phyloP scores from a whole-genome alignment of 1,284 basidiomycete genomes.

The Tilletia horrida region DNA sequence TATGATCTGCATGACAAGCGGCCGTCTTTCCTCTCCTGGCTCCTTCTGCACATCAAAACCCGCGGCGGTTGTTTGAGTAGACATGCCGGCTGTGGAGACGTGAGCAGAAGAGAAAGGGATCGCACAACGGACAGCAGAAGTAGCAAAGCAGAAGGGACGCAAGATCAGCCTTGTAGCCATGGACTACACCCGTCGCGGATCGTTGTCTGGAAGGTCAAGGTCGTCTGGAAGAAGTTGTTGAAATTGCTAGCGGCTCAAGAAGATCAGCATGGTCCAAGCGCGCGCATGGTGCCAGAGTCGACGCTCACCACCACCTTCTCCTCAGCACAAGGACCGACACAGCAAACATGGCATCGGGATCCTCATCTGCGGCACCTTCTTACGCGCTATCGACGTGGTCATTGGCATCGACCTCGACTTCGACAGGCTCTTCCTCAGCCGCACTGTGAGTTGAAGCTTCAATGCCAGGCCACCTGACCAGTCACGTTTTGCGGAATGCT shows the following conservation, averaged over 20 bases:
- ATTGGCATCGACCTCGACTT: neutral
- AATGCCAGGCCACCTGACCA: too few species aligned
- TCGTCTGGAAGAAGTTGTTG: too few species aligned
- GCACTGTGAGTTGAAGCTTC: neutral
- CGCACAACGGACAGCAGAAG: too few species aligned
- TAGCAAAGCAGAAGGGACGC: too few species aligned
- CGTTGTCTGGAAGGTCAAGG: too few species aligned
- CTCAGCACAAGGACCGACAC: neutral
- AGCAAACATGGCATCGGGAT: neutral
- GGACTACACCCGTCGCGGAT: too few species aligned
- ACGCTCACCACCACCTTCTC: neutral
- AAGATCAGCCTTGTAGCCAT: too few species aligned
- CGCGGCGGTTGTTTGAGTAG: neutral
- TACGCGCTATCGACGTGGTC: neutral
- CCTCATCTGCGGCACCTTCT: neutral
- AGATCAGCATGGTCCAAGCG: too few species aligned
- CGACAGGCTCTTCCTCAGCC: neutral
- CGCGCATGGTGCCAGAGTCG: neutral
- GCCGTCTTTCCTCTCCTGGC: constrained; percentile 9
- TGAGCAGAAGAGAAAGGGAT: too few species aligned
- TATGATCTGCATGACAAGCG: constrained; percentile 54
- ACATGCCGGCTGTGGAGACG: neutral
- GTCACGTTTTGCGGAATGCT: too few species aligned
- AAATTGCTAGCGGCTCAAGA: too few species aligned
- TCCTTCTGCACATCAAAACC: neutral